phyloP scores from a whole-genome alignment of 163 green algal species.

The Prototheca cutis region DNA sequence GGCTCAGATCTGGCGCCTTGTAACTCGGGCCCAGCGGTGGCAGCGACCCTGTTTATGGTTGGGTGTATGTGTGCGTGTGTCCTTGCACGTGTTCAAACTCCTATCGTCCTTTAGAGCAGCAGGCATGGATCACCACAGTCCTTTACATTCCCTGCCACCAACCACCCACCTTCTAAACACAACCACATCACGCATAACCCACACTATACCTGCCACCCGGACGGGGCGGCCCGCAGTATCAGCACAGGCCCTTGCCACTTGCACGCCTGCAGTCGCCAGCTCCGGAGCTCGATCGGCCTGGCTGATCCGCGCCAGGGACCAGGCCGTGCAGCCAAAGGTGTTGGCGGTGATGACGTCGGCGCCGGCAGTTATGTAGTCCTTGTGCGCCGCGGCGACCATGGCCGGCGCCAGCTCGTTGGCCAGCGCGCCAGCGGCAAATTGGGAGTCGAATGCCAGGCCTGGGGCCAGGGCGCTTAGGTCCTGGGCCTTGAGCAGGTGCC shows the following conservation, averaged over 20 bases:
- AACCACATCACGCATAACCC: background rate
- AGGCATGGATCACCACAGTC: background rate
- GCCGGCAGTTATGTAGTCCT: slow-evolving; percentile 21
- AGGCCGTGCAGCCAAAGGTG: slow-evolving; percentile 30
- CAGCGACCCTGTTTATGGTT: slow-evolving; percentile 19
- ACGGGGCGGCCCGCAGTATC: slow-evolving; percentile 1
- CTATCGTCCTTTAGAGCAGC: too few species aligned
- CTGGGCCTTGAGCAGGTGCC: slow-evolving; percentile 39
- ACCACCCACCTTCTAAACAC: background rate
- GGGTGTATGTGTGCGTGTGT: too few species aligned
- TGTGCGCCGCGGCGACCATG: slow-evolving; percentile 18
- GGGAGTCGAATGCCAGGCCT: slow-evolving; percentile 17
- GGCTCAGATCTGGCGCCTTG: slow-evolving; percentile 1
- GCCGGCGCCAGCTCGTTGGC: slow-evolving; percentile 25
- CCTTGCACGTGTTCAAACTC: background rate
- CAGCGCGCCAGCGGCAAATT: slow-evolving; percentile 35
- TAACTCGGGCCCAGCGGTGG: slow-evolving; percentile 41
- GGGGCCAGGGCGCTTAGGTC: slow-evolving; percentile 1
- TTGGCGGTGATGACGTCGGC: slow-evolving; percentile 37
- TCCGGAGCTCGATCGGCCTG: background rate
- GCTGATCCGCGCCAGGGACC: background rate
- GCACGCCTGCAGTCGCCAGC: slow-evolving; percentile 8
- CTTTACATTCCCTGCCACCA: background rate
- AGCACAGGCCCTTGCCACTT: slow-evolving; percentile 13
- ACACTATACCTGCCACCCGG: slow-evolving; percentile 14